Percentiles rank a stretch among this genome's conserved stretches.
phyloP scores from a whole-genome alignment of 352 stramenopile species.

The Globisporangium viniferum region DNA sequence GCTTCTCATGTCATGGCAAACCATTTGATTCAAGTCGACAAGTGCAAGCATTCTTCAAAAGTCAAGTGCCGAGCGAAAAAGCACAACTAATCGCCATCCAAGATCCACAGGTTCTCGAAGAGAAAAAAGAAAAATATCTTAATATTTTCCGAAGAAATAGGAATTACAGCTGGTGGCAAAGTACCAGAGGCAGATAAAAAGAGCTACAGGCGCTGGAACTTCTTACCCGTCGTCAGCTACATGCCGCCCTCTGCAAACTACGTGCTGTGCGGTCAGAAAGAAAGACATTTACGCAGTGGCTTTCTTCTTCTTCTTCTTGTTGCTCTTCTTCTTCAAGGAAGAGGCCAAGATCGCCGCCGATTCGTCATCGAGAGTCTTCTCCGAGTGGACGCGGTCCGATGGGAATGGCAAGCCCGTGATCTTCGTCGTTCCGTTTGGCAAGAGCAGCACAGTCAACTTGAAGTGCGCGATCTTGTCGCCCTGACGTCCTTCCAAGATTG shows the following conservation, averaged over 20 bases:
- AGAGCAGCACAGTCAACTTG: slow-evolving; percentile 98
- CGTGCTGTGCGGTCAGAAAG: slow-evolving; percentile 8
- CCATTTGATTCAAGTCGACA: slow-evolving; percentile 34
- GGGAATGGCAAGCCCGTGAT: slow-evolving; percentile 95
- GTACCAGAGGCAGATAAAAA: neutral
- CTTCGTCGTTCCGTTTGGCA: slow-evolving; percentile 94
- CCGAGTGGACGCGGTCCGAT: slow-evolving; percentile 86
- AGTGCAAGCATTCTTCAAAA: slow-evolving; percentile 13
- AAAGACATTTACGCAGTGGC: slow-evolving; percentile 38
- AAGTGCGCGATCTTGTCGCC: slow-evolving; percentile 98
- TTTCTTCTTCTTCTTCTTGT: slow-evolving; percentile 95
- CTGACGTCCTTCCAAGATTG: slow-evolving; percentile 93
- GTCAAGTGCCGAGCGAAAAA: slow-evolving; percentile 7
- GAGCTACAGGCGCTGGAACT: slow-evolving; percentile 11
- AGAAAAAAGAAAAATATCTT: slow-evolving; percentile 49
- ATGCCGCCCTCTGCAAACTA: slow-evolving; percentile 3
- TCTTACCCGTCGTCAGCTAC: slow-evolving; percentile 3
- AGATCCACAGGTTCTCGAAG: neutral
- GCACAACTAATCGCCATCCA: neutral
- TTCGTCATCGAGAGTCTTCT: slow-evolving; percentile 93
- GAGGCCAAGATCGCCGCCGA: slow-evolving; percentile 87
- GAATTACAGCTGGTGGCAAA: slow-evolving; percentile 10
- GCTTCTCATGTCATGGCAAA: slow-evolving; percentile 9
- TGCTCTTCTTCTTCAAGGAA: slow-evolving; percentile 93
- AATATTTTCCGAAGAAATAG: slow-evolving; percentile 41